Percentiles rank a stretch among this genome's conserved stretches.
Conservation (phyloP, 1,284 basidiomycete species). For the Vanrija pseudolonga region DNA sequence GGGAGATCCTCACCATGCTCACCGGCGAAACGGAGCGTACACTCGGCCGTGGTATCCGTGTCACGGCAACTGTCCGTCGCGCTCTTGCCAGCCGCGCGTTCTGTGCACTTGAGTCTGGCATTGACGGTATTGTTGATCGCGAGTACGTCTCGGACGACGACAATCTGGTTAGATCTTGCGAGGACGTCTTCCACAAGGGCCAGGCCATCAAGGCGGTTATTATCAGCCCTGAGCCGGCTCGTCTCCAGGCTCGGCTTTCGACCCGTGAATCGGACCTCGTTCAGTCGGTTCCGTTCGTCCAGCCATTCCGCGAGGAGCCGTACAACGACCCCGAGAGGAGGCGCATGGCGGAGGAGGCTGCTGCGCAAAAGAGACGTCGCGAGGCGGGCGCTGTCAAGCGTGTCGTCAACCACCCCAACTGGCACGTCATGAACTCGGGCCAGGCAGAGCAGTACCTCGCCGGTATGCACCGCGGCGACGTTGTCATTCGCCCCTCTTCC, state of each 20-base stretch:
- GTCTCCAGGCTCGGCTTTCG: constrained; percentile 73
- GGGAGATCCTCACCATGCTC: constrained; percentile 91
- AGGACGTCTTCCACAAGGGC: constrained; percentile 61
- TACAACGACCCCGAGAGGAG: constrained; percentile 50
- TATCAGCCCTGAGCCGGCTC: constrained; percentile 63
- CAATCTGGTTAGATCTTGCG: constrained; percentile 42
- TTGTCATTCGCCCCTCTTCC: constrained; percentile 92
- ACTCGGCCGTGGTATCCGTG: constrained; percentile 72
- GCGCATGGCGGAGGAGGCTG: constrained; percentile 66
- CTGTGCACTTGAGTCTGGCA: constrained; percentile 73
- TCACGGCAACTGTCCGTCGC: constrained; percentile 66
- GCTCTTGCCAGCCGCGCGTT: constrained; percentile 33
- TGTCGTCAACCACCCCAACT: constrained; percentile 97
- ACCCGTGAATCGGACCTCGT: constrained; percentile 67
- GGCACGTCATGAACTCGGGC: constrained; percentile 88
- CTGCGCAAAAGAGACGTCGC: constrained; percentile 74
- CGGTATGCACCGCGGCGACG: constrained; percentile 87
- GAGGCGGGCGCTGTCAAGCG: constrained; percentile 73
- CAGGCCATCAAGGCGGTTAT: constrained; percentile 81
- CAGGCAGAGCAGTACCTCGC: constrained; percentile 89
- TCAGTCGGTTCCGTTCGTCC: constrained; percentile 35
- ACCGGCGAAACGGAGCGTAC: constrained; percentile 86
- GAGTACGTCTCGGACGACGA: constrained; percentile 59
- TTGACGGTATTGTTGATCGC: constrained; percentile 75
- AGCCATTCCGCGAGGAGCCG: constrained; percentile 37